Base-by-base conservation (phyloP, 805 yeast genomes). In the Sugiyamaella floridensis region DNA sequence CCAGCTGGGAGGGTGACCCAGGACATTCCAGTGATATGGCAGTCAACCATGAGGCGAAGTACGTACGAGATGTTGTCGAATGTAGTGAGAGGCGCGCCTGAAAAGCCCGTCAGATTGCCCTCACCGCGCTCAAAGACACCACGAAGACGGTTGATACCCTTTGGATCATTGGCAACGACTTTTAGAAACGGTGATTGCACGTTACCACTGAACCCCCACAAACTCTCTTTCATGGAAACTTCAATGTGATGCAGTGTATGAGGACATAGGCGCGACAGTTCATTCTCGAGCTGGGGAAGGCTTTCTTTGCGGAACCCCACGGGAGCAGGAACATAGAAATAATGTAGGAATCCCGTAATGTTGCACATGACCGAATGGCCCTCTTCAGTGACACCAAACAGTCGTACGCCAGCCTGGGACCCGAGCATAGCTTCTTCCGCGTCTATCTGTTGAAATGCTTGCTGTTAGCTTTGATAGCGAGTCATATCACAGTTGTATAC, bases 161-260 rank as follows among this genome's bases (percentile, higher is more conserved):
- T 78, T 26, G 92, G 85, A 61, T 85, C 84, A 9, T 76, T 77
- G 14, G 83, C 83, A 42, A 76, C 75, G 15, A 93, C 74, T 66
- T 86, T 87, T 67, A 93, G 76, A 61, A 90, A 93, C 2, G 95
- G 89, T 2, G 84, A 74, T 62, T 83, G 83, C 10, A 77, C 73
- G 60, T 85, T 88, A 55, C 95, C 93, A 52, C 83, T 83, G 65
- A 78, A 93, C 9, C 97, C 97, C 97, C 97, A 92, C 53, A 93
- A 83, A 10, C 95, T 85, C 66, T 92, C 96, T 61, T 88, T 89
- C 63, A 76, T 67, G 4, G 68, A 74, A 12, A 90, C 73, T 54
- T 86, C 89, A 18, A 92, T 73, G 18, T 77, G 76, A 55, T 79
- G 76, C 10, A 89, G 74, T n/a, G 85, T 84, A 50, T 73, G 75